These are phyloP conservation scores for Cercophora scortea DNA, from an alignment of 495 filamentous ascomycete genomes.

Conservation along the genomic window DNA sequence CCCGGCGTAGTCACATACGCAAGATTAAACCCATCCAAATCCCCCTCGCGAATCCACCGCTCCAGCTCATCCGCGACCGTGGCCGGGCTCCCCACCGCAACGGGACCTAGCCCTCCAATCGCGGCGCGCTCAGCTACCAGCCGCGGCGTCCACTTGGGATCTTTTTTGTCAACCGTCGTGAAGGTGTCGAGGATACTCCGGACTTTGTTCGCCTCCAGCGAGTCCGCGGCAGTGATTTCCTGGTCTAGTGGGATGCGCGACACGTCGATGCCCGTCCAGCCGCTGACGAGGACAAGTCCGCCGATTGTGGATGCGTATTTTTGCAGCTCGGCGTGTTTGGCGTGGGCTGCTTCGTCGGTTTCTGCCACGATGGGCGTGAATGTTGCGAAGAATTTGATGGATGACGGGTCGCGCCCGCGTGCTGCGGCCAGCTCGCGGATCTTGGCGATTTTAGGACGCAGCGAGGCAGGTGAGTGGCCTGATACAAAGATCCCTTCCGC, in stretches of 20 bases:
- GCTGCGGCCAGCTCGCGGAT: constrained; percentile 48
- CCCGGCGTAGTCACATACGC: constrained; percentile 36
- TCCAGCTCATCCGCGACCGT: constrained; percentile 56
- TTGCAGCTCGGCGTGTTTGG: constrained; percentile 43
- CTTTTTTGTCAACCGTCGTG: constrained; percentile 40
- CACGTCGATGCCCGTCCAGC: constrained; percentile 58
- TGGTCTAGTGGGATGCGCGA: constrained; percentile 49
- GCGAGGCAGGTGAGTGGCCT: constrained; percentile 41
- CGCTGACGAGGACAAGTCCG: constrained; percentile 51
- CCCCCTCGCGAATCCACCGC: constrained; percentile 51
- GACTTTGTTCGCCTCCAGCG: constrained; percentile 44
- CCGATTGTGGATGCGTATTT: constrained; percentile 46
- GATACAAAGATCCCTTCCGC: constrained; percentile 60
- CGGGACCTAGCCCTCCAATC: constrained; percentile 49
- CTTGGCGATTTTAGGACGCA: constrained; percentile 45
- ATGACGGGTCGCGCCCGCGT: constrained; percentile 45
- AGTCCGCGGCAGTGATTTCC: constrained; percentile 45
- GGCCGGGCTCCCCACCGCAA: constrained; percentile 45
- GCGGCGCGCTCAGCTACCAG: constrained; percentile 49
- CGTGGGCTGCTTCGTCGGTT: constrained; percentile 49
- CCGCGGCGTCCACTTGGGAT: constrained; percentile 45
- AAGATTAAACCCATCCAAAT: constrained; percentile 59
- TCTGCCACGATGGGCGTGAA: constrained; percentile 50
- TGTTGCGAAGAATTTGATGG: constrained; percentile 53
- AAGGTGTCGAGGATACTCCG: constrained; percentile 44